phyloP scores from a whole-genome alignment of 2,329 filamentous ascomycete genomes.

The Microdochium trichocladiopsis region DNA sequence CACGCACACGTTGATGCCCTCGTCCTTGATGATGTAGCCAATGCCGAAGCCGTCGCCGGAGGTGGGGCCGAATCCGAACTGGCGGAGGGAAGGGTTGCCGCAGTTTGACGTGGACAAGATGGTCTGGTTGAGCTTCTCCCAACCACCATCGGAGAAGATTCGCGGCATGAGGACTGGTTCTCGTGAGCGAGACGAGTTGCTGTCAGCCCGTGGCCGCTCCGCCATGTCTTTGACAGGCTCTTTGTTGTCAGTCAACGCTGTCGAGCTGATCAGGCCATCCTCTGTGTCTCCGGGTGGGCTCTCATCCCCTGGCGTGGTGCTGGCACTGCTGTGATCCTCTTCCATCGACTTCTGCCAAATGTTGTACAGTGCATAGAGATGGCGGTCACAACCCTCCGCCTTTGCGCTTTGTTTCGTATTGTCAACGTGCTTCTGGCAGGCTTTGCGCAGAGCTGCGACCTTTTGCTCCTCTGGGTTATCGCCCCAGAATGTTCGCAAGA shows the following conservation, averaged over 20 bases:
- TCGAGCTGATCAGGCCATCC: no score
- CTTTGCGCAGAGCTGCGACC: constrained; percentile 75
- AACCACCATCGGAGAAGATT: constrained; percentile 82
- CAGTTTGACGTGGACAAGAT: constrained; percentile 98
- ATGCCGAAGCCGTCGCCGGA: constrained; percentile 94
- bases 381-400: constrained; percentile 84
- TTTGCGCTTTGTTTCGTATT: constrained; percentile 82
- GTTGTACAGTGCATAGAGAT: constrained; percentile 89
- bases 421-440: constrained; percentile 74
- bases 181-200: constrained; percentile 40
- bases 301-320: constrained; percentile 56
- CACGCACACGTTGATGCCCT: constrained; percentile 83
- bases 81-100: constrained; percentile 86
- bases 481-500: constrained; percentile 90
- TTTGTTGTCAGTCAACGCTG: constrained; percentile 34
- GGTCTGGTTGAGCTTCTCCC: constrained; percentile 93
- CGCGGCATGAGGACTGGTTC: constrained; percentile 55
- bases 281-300: constrained; percentile 49
- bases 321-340: constrained; percentile 47
- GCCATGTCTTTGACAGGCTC: constrained; percentile 33
- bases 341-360: constrained; percentile 90
- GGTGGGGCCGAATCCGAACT: constrained; percentile 95
- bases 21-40: constrained; percentile 98
- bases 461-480: constrained; percentile 79
- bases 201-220: constrained; percentile 49